Base-by-base conservation (phyloP, 129 eudicot genomes). In the Flaveria linearis region DNA sequence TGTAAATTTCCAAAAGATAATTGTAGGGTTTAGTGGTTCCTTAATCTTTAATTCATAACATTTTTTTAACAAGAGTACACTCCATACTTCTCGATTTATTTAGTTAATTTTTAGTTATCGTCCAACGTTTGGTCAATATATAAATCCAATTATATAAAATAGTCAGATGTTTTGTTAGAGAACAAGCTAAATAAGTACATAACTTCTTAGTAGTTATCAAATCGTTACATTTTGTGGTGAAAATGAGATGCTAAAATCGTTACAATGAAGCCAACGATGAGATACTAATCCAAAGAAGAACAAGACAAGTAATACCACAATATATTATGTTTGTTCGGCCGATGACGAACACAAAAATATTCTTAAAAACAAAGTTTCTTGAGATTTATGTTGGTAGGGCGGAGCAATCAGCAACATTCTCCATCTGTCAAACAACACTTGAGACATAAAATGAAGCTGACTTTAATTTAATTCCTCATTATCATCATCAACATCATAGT, bases 351-450 rank as follows among this genome's bases (percentile, higher is more conserved):
- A 7, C 5, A 20, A 74, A 14, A 55, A 56, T 69, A 74, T 67
- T 74, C 80, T 66, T 43, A 51, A 33, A 73, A 53, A 74, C 51
- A 57, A 74, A 22, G 76, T 80, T 80, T 68, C 84, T 80, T 43
- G 84, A 55, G 75, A 80, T 74, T 80, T 80, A 74, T 74, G 84
- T 67, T 80, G 80, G 52, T 80, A 14, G 15, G 84, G 80, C 84
- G 84, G 84, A 80, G 76, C 64, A 74, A 74, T 52, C 84, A 74
- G 22, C 83, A 73, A 43, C 42, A 66, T 65, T 6, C 57, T 74
- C 84, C 76, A 80, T 80, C 84, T 80, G 83, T 73, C 83, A 14
- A 80, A 25, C 74, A 63, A 51, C 41, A 18, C 33, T 18, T 42
- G 9, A 79, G 11, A 64, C 78, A 62, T 72, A 50, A 49, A 78